Conservation (phyloP, 225 moss, liverwort and hornwort species). For the Rhytidiadelphus loreus region DNA sequence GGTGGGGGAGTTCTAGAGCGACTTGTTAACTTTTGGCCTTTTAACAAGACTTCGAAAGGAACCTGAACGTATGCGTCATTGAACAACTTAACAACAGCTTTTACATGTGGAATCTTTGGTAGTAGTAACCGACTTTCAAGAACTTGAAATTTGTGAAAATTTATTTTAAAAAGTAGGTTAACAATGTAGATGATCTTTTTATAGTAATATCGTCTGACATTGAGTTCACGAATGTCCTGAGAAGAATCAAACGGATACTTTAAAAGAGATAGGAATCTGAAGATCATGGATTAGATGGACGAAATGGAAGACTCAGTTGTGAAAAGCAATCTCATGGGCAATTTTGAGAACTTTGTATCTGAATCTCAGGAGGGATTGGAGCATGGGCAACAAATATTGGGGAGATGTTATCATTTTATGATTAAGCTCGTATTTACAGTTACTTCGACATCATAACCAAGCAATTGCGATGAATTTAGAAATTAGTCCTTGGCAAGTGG, state of each 20-base stretch:
- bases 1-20: constrained; percentile 99
- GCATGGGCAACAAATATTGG: background rate
- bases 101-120: background rate
- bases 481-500: background rate
- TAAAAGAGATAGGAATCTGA: background rate
- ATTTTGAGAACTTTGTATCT: background rate
- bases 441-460: background rate
- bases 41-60: constrained; percentile 59
- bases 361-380: background rate
- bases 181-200: background rate
- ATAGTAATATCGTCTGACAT: background rate
- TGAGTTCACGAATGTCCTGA: background rate
- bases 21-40: constrained; percentile 97
- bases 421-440: background rate
- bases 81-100: background rate
- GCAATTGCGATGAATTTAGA: background rate
- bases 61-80: background rate
- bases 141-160: background rate
- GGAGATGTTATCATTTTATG: background rate
- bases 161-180: background rate
- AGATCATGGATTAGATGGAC: background rate
- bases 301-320: background rate
- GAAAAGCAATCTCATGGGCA: background rate
- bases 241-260: background rate
- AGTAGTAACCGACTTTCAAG: background rate